Evolutionary conservation across 163 green algal species (phyloP).

Genomic region (Coccomyxa subellipsoidea): DNA sequence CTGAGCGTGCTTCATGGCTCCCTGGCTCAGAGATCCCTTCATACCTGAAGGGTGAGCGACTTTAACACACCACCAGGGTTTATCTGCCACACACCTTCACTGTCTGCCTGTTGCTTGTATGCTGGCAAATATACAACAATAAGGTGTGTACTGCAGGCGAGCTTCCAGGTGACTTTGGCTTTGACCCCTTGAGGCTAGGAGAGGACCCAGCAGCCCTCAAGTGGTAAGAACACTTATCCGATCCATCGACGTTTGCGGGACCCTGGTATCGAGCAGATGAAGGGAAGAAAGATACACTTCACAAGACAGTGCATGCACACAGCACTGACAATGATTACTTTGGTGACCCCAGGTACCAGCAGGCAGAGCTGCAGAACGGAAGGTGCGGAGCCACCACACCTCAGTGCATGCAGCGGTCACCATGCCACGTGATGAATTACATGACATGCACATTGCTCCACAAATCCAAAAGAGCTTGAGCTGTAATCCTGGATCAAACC

Average conservation of each 20-base stretch:
- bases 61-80: too few species aligned
- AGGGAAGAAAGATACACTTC: too few species aligned
- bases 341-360: conserved; percentile 29
- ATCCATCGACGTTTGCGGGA: too few species aligned
- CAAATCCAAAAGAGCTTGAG: too few species aligned
- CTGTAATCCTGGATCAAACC: too few species aligned
- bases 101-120: neutral
- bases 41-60: conserved; percentile 3
- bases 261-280: too few species aligned
- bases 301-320: too few species aligned
- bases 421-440: too few species aligned
- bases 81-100: neutral
- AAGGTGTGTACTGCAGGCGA: conserved; percentile 27
- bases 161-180: conserved; percentile 63
- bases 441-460: too few species aligned
- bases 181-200: conserved; percentile 48
- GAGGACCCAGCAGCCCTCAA: conserved; percentile 29
- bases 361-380: conserved; percentile 56
- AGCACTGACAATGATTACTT: too few species aligned
- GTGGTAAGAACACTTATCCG: too few species aligned
- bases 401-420: too few species aligned
- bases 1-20: conserved; percentile 2
- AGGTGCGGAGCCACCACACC: conserved; percentile 29
- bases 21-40: neutral
- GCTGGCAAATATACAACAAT: neutral